Percentiles rank a stretch among this genome's conserved stretches.
Evolutionary conservation across 2,329 filamentous ascomycete genomes (phyloP).

Genomic region (Ascochyta lentis): DNA sequence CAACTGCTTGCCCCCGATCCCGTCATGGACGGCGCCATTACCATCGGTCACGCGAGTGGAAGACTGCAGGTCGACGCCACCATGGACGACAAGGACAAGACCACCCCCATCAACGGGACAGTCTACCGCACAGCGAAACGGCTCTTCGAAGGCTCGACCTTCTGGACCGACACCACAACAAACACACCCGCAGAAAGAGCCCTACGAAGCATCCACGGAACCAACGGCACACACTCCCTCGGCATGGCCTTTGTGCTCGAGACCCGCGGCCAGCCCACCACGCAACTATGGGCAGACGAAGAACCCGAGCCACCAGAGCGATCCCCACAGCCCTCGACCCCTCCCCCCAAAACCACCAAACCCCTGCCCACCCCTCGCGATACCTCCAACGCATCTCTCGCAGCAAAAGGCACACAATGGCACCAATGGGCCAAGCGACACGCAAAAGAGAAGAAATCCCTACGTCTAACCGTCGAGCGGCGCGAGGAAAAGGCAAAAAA

Average conservation of each 20-base stretch:
- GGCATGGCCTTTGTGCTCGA: conserved; percentile 34
- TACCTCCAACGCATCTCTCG: not conserved
- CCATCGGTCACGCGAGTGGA: conserved; percentile 50
- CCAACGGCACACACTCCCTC: conserved; percentile 24
- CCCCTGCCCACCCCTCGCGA: not conserved
- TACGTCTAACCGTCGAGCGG: not conserved
- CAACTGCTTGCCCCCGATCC: conserved; percentile 34
- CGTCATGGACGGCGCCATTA: conserved; percentile 41
- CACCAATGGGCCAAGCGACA: conserved; percentile 9
- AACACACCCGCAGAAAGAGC: not conserved
- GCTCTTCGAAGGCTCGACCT: conserved; percentile 46
- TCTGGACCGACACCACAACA: conserved; percentile 24
- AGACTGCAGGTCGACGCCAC: conserved; percentile 46
- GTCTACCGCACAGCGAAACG: conserved; percentile 49
- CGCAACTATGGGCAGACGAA: conserved; percentile 14
- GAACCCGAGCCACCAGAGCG: not conserved
- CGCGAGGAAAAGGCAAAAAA: too few relatives aligned
- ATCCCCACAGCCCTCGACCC: not conserved
- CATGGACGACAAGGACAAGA: conserved; percentile 34
- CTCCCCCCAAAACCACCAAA: not conserved
- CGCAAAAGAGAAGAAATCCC: not conserved
- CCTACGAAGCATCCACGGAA: conserved; percentile 7
- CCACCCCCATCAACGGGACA: conserved; percentile 34
- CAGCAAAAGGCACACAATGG: conserved; percentile 8
- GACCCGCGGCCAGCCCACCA: conserved; percentile 14